These are phyloP conservation scores for Naegleria lovaniensis DNA, from an alignment of 208 protist genomes.

Conservation along the genomic window DNA sequence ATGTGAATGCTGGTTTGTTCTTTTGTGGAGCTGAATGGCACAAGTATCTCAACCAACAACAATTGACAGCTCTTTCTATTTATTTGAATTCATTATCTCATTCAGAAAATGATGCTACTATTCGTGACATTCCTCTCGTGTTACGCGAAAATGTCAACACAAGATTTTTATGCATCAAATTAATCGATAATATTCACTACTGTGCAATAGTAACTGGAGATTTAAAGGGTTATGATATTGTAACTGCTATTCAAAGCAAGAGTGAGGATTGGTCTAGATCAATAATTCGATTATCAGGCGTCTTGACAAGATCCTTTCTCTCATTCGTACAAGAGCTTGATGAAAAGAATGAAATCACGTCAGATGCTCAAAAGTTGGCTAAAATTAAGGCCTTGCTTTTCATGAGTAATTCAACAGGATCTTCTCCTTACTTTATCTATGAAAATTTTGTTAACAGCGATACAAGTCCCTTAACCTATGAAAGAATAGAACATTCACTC, in stretches of 20 bases:
- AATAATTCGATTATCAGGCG: background rate
- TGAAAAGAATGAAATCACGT: background rate
- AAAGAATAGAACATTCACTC: background rate
- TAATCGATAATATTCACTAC: background rate
- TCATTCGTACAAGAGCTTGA: background rate
- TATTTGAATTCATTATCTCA: background rate
- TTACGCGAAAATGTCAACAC: background rate
- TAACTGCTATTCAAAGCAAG: background rate
- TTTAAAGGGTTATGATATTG: background rate
- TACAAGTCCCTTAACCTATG: background rate
- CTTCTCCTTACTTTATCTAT: background rate
- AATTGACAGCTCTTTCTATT: background rate
- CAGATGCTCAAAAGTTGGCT: background rate
- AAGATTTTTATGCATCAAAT: background rate
- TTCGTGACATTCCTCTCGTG: background rate
- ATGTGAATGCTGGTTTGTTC: background rate
- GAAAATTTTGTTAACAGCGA: background rate
- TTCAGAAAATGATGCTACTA: background rate
- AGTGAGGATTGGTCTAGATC: background rate
- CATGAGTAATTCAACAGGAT: background rate
- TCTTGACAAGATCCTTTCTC: background rate
- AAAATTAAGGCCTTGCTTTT: background rate
- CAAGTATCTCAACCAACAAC: background rate
- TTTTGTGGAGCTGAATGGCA: background rate
- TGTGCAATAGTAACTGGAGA: background rate